A percentile compares a stretch with the other conserved stretches of the same genome.
Evolutionary conservation across 1,284 basidiomycete genomes (phyloP).

Genomic region (Sporisorium iseilematis-ciliati): DNA sequence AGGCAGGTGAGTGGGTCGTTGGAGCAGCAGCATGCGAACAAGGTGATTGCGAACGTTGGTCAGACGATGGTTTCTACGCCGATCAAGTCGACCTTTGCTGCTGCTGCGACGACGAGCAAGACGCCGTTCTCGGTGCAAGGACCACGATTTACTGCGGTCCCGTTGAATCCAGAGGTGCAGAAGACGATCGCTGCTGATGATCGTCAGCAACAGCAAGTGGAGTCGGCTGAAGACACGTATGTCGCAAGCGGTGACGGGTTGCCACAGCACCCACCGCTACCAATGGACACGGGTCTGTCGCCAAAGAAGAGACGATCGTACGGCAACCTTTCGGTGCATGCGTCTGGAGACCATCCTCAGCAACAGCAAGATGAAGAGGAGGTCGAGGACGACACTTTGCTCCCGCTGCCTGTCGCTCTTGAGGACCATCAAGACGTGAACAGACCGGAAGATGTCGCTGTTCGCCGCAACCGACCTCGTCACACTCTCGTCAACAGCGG

Average conservation of each 20-base stretch:
- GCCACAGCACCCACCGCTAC: conserved; percentile 27
- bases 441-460: conserved; percentile 6
- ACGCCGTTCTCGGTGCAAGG: conserved; percentile 30
- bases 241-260: conserved; percentile 5
- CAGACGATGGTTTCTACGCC: conserved; percentile 16
- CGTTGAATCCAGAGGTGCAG: conserved; percentile 24
- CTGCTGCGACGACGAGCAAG: not conserved
- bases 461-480: conserved; percentile 31
- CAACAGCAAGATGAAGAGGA: conserved; percentile 9
- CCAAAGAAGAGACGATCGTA: conserved; percentile 47
- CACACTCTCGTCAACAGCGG: conserved; percentile 51
- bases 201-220: not conserved
- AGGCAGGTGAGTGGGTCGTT: conserved; percentile 28
- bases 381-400: conserved; percentile 26
- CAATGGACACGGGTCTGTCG: conserved; percentile 26
- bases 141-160: conserved; percentile 26
- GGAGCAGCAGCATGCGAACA: not conserved
- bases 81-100: conserved; percentile 10
- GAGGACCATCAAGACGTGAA: not conserved
- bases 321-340: conserved; percentile 45
- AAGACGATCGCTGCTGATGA: conserved; percentile 12
- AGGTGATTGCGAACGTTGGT: not conserved
- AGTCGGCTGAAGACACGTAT: conserved; percentile 14
- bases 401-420: conserved; percentile 8
- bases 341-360: conserved; percentile 6